Conservation (phyloP, 78 protist genomes). For the Mastigamoeba balamuthi region DNA sequence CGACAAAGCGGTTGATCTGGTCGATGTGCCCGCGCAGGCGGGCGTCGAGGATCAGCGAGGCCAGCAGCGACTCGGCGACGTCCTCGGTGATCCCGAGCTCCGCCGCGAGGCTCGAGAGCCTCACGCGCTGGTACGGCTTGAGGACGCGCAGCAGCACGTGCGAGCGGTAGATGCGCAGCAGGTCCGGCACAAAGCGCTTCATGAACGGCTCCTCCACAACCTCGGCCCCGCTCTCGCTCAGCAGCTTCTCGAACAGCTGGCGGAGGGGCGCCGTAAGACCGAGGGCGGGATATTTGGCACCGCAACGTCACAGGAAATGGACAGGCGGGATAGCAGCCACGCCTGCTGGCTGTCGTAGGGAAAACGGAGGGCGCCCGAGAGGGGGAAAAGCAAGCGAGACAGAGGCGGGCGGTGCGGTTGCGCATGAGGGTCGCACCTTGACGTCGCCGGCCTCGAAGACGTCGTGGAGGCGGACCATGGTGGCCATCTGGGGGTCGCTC, state of each 20-base stretch:
- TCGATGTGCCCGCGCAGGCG: conserved; percentile 66
- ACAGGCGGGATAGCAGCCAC: too few relatives aligned
- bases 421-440: not conserved
- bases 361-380: not conserved
- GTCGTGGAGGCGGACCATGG: conserved; percentile 74
- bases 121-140: conserved; percentile 84
- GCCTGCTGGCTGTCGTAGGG: not conserved
- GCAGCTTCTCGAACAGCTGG: not conserved
- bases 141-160: conserved; percentile 74
- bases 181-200: conserved; percentile 68
- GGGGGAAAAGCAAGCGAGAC: not conserved
- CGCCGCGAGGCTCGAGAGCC: not conserved
- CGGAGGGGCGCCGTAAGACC: not conserved
- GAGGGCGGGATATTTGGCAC: not conserved
- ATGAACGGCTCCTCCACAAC: conserved; percentile 86
- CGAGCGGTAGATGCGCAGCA: conserved; percentile 61
- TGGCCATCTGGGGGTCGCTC: conserved; percentile 84
- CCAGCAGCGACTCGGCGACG: conserved; percentile 82
- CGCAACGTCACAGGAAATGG: too few relatives aligned
- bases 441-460: conserved; percentile 72
- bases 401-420: not conserved
- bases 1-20: conserved; percentile 44
- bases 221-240: conserved; percentile 22
- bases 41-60: conserved; percentile 77
- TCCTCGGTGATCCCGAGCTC: conserved; percentile 48